Evolutionary conservation across 2,329 filamentous ascomycete genomes (phyloP).

Genomic region (Camillea tinctor): DNA sequence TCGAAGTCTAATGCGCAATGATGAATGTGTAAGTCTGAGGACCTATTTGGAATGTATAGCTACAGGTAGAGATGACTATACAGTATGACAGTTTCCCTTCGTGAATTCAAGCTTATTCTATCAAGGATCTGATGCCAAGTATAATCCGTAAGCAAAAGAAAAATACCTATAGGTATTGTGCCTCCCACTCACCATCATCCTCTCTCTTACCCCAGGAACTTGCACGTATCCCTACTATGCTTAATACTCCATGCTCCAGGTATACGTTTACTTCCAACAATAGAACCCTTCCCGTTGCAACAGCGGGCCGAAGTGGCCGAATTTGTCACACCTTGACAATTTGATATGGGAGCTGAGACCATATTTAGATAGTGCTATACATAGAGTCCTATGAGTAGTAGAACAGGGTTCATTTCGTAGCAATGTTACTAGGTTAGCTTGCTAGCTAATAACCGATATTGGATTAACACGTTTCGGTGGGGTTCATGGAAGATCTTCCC

Average conservation of each 20-base stretch:
- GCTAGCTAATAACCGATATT: no score
- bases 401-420: not conserved
- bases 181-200: no score
- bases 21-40: not conserved
- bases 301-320: slow-evolving; percentile 1
- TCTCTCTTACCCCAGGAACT: not conserved
- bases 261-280: not conserved
- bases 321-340: not conserved
- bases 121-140: not conserved
- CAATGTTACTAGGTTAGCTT: no score
- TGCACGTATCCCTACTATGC: not conserved
- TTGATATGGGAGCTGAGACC: not conserved
- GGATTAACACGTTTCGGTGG: no score
- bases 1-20: not conserved
- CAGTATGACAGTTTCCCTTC: not conserved
- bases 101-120: not conserved
- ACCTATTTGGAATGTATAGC: slow-evolving; percentile 1
- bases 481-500: no score
- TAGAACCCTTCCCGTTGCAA: not conserved
- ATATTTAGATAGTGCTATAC: not conserved
- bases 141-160: not conserved
- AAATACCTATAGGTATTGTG: no score
- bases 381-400: not conserved
- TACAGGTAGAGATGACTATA: not conserved
- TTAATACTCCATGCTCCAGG: not conserved